Evolutionary conservation across 495 filamentous ascomycete species (phyloP), one percentile per base, ranked within the genome.

Genomic region (Gamarada debralockiae): DNA sequence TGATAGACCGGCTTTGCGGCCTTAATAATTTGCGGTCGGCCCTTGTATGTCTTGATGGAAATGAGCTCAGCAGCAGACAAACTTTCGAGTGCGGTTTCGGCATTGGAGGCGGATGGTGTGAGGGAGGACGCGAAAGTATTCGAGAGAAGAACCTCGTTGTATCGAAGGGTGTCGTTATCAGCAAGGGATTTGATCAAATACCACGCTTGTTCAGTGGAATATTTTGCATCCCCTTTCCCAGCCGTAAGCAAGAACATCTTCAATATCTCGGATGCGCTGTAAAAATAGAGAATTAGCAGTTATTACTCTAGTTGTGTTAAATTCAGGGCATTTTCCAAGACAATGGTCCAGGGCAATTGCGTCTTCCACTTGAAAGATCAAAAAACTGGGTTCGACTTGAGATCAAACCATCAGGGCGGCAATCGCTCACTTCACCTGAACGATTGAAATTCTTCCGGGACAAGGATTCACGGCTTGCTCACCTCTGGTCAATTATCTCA

Each of bases 41-140:
- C 92, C 52, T 86, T 81, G 33, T 62, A 52, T 3, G 80, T 81
- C n/a, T 78, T 73, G 50, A 98, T 79, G 15, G 83, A 79, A 66
- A 98, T 90, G 23, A 98, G 81, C 66, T 96, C 95, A 0, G 87
- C 83, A 65, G 92, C 88, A 56, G 91, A 86, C 7, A 98, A 80
- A 1, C 83, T 83, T 52, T 87, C 86, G 3, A 98, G 73, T 0
- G 82, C 85, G 3, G 75, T 64, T 59, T 96, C 92, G 50, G 84
- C 83, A 54, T 68, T 71, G 12, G 67, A 50, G 0, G 70, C 72
- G 1, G 48, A 58, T 2, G 72, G 29, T 0, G 69, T 70, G 5
- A 68, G 65, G 2, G 80, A 73, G 0, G 72, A 70, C 1, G 80
- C 72, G 73, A 91, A 96, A 0, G 89, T 76, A 58, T 86, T 81